phyloP scores from a whole-genome alignment of 371 early-diverging fungal species.

The Batkoa obscura region DNA sequence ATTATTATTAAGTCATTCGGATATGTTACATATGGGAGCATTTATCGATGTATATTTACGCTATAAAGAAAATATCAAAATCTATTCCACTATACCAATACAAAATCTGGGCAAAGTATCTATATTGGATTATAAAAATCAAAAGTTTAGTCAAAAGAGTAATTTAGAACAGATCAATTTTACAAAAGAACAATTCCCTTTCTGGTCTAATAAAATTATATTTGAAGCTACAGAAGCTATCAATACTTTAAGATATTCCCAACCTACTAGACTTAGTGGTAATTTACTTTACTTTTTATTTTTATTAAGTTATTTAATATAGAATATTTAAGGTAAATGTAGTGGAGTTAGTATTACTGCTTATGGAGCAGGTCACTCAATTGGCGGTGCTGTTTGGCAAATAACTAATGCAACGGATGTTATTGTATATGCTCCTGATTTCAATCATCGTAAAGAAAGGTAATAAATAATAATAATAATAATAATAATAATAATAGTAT shows the following conservation, averaged over 20 bases:
- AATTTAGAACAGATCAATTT: too few species aligned
- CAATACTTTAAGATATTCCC: slow-evolving; percentile 71
- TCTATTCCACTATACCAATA: slow-evolving; percentile 86
- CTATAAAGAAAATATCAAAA: slow-evolving; percentile 69
- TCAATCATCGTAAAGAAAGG: slow-evolving; percentile 90
- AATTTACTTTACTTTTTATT: slow-evolving; percentile 7
- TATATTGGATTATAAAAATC: slow-evolving; percentile 52
- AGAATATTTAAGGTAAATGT: slow-evolving; percentile 34
- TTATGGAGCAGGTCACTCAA: slow-evolving; percentile 85
- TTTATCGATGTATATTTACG: slow-evolving; percentile 61
- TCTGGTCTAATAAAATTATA: slow-evolving; percentile 33
- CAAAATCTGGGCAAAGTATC: slow-evolving; percentile 83
- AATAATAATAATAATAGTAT: background rate
- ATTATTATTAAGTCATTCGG: slow-evolving; percentile 82
- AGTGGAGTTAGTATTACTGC: slow-evolving; percentile 81
- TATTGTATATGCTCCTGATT: slow-evolving; percentile 89
- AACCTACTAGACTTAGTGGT: slow-evolving; percentile 57
- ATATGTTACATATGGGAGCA: slow-evolving; percentile 76
- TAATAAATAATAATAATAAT: slow-evolving; percentile 13
- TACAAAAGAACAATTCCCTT: too few species aligned
- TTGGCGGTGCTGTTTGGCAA: slow-evolving; percentile 97
- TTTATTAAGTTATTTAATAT: background rate
- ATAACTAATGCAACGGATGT: slow-evolving; percentile 85
- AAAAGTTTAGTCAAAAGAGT: too few species aligned
- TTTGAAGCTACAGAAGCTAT: slow-evolving; percentile 72